Base-by-base conservation (phyloP, 176 grass and related monocot genomes). In the Raddia distichophylla region DNA sequence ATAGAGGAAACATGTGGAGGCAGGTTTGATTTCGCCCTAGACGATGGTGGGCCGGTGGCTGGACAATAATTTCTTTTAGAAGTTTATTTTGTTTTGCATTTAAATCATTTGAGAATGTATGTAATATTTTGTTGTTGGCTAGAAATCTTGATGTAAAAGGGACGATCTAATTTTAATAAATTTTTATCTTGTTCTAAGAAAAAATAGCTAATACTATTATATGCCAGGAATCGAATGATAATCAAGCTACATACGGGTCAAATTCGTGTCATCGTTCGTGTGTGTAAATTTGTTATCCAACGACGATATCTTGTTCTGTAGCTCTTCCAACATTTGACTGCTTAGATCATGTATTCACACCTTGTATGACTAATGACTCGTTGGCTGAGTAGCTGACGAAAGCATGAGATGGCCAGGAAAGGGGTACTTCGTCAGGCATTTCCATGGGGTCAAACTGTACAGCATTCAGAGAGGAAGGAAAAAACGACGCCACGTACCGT, bases 321-420 rank as follows among this genome's bases (percentile, higher is more conserved):
- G 50, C 60, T 14, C 16, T 74, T 62, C 55, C 5, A 84, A 43
- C 17, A 51, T 82, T 89, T 85, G 78, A 85, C 87, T 72, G 77
- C 64, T 77, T 65, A 27, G 49, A 76, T 89, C 77, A 81, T 85
- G 82, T 16, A 64, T 85, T 85, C 82, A 89, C 57, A 89, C 82
- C 3, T 33, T 48, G 9, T 67, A 47, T 54, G 86, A 79, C 75
- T 40, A 5, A 47, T 54, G 86, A 17, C 14, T 80, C 49, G 14
- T 65, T 35, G 18, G 60, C 76, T 73, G 68, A 86, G 7, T 35
- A 32, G 60, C 76, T 73, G 68, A 86, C 10, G 67, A 73, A 86
- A 65, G 48, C 16, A 15, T 86, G 83, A 64, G 75, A 55, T 8
- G 74, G 48, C 37, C 37, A 17, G 69, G 20, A 3, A 5, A 56